Conservation (phyloP, 345 rosid species). For the Acer negundo region DNA sequence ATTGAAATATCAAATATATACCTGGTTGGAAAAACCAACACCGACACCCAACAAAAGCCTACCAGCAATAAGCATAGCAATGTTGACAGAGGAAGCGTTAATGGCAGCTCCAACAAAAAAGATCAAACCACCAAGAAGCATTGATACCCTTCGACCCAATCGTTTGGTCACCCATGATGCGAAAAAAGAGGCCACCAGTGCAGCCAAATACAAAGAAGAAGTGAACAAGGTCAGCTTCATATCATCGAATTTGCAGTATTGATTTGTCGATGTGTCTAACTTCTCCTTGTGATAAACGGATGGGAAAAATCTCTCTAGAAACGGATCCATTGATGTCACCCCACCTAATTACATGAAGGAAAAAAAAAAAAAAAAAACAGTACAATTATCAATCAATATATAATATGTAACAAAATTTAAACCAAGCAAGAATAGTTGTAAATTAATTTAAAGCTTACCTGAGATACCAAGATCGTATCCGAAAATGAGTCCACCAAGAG, state of each 20-base stretch:
- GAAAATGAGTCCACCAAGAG: conserved; percentile 39
- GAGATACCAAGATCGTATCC: conserved; percentile 50
- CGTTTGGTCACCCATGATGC: conserved; percentile 47
- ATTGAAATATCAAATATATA: neutral
- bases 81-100: conserved; percentile 42
- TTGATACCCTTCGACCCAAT: conserved; percentile 44
- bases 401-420: neutral
- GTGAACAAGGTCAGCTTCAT: conserved; percentile 46
- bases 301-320: conserved; percentile 45
- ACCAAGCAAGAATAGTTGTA: neutral
- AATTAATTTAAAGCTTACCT: conserved; percentile 10
- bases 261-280: conserved; percentile 26
- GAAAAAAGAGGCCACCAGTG: conserved; percentile 46
- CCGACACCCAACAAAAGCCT: conserved; percentile 51
- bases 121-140: conserved; percentile 43
- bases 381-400: neutral
- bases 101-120: conserved; percentile 48
- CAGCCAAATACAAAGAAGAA: conserved; percentile 60
- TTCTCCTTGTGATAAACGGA: conserved; percentile 36
- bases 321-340: conserved; percentile 59
- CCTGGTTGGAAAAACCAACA: conserved; percentile 58
- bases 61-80: conserved; percentile 55
- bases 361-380: no score
- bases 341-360: conserved; percentile 31
- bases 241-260: conserved; percentile 55